A percentile compares a stretch with the other conserved stretches of the same genome.
These are phyloP conservation scores for Penicillium verhagenii DNA, from an alignment of 495 filamentous ascomycete species.

Conservation along the genomic window DNA sequence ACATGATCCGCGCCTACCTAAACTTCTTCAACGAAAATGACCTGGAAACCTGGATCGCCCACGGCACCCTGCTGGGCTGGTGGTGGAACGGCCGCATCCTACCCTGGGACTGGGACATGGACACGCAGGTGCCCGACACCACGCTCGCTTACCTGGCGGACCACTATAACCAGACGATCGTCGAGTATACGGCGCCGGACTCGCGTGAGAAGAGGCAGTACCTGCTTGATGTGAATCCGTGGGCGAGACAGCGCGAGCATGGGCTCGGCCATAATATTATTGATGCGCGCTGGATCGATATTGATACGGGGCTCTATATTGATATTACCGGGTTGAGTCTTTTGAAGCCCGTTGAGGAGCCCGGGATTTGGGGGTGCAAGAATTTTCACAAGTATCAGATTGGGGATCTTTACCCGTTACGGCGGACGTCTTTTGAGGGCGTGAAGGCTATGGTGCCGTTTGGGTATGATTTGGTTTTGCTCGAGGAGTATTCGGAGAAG, in stretches of 20 bases:
- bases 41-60: constrained; percentile 83
- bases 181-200: constrained; percentile 51
- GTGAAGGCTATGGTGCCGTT: constrained; percentile 61
- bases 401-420: constrained; percentile 52
- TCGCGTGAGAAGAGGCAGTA: constrained; percentile 51
- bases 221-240: constrained; percentile 77
- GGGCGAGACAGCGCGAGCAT: constrained; percentile 54
- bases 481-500: constrained; percentile 55
- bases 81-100: constrained; percentile 86
- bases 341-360: constrained; percentile 54
- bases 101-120: constrained; percentile 89
- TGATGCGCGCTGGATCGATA: constrained; percentile 83
- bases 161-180: constrained; percentile 62
- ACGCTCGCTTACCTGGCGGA: constrained; percentile 63
- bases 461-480: constrained; percentile 57
- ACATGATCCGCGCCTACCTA: constrained; percentile 74
- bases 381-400: constrained; percentile 71
- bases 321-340: constrained; percentile 82
- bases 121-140: constrained; percentile 68
- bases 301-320: constrained; percentile 73
- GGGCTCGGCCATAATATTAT: constrained; percentile 77
- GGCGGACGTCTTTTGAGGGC: constrained; percentile 60
- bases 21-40: constrained; percentile 59
- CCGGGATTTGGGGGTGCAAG: constrained; percentile 78
- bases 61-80: constrained; percentile 85